phyloP scores from a whole-genome alignment of 73 alveolate genomes.

The Breviolum minutum region DNA sequence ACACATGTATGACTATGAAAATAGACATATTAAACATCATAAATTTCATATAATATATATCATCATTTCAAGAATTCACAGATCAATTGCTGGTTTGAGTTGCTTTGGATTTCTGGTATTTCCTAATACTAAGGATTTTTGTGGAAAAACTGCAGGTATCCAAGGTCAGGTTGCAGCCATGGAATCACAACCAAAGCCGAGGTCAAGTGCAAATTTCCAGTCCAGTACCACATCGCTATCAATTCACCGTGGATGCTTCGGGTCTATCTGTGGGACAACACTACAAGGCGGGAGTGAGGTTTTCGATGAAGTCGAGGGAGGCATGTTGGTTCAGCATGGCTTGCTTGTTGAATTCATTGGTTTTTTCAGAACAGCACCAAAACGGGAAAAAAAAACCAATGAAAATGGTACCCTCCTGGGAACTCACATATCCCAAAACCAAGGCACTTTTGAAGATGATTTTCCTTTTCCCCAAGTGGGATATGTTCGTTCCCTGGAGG shows the following conservation, averaged over 20 bases:
- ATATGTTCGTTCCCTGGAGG: not conserved
- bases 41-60: no score
- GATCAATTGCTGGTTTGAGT: not conserved
- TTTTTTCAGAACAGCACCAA: no score
- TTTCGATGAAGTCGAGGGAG: not conserved
- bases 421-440: no score
- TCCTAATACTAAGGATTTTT: not conserved
- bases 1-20: not conserved
- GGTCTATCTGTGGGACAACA: slow-evolving; percentile 12
- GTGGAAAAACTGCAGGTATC: not conserved
- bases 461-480: not conserved
- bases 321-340: no score
- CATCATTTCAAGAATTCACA: not conserved
- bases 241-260: slow-evolving; percentile 44
- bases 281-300: slow-evolving; percentile 26
- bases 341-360: no score
- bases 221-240: slow-evolving; percentile 53
- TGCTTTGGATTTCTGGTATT: not conserved
- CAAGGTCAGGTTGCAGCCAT: not conserved
- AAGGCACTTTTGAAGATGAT: no score
- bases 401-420: no score
- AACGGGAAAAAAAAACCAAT: no score
- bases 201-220: slow-evolving; percentile 53
- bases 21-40: no score
- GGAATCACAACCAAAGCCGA: not conserved